Percentiles rank a stretch among this genome's conserved stretches.
Conservation (phyloP, 495 filamentous ascomycete species). For the Recurvomyces mirabilis region DNA sequence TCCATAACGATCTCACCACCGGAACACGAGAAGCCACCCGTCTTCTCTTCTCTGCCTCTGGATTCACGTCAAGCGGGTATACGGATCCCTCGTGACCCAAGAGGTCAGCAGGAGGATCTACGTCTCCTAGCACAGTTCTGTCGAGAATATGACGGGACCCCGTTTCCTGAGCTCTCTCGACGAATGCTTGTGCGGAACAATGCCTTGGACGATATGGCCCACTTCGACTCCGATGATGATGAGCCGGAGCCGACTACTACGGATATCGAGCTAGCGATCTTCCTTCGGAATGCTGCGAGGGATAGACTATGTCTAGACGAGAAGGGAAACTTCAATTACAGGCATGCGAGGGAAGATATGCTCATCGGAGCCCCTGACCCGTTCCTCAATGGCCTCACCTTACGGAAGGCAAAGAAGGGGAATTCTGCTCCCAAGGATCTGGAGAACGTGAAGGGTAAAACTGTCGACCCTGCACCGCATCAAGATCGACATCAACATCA, state of each 20-base stretch:
- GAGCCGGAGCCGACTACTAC: not conserved
- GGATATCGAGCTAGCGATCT: not conserved
- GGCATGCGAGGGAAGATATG: not conserved
- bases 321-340: not conserved
- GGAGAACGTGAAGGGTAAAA: not conserved
- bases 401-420: not conserved
- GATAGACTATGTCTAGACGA: conserved; percentile 3
- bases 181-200: too few relatives aligned
- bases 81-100: too few relatives aligned
- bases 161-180: too few relatives aligned
- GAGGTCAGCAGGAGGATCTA: too few relatives aligned
- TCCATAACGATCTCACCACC: too few relatives aligned
- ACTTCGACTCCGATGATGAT: not conserved
- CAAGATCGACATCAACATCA: too few relatives aligned
- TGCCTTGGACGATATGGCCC: too few relatives aligned
- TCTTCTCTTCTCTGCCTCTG: too few relatives aligned
- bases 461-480: not conserved
- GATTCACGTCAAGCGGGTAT: too few relatives aligned
- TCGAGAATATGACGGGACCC: too few relatives aligned
- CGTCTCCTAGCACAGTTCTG: too few relatives aligned
- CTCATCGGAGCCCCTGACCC: conserved; percentile 3
- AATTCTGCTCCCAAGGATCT: not conserved
- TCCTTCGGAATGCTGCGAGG: not conserved
- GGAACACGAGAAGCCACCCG: too few relatives aligned
- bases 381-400: not conserved